Conservation (phyloP, 371 early-diverging fungal genomes). For the Umbelopsis sp. region DNA sequence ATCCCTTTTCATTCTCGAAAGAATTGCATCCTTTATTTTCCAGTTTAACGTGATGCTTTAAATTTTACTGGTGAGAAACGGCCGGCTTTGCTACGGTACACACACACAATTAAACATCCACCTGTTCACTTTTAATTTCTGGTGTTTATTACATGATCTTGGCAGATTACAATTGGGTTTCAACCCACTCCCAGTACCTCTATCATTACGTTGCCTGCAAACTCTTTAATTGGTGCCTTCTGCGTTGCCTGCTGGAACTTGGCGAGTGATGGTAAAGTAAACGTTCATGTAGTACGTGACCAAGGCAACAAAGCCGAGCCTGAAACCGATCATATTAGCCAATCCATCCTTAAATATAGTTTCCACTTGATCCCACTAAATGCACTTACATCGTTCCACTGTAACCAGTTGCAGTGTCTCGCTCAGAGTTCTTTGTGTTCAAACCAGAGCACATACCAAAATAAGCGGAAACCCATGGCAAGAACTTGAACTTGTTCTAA, state of each 20-base stretch:
- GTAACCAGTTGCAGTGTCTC: slow-evolving; percentile 34
- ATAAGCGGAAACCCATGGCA: slow-evolving; percentile 51
- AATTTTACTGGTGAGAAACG: too few species aligned
- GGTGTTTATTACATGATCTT: too few species aligned
- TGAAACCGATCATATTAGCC: slow-evolving; percentile 1
- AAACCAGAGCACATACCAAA: slow-evolving; percentile 44
- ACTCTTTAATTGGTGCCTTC: slow-evolving; percentile 1
- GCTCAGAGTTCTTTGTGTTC: slow-evolving; percentile 40
- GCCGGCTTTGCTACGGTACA: too few species aligned
- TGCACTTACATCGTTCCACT: slow-evolving; percentile 46
- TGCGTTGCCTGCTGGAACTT: background rate
- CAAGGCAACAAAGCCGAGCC: slow-evolving; percentile 42
- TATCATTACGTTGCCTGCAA: background rate
- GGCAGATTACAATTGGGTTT: too few species aligned
- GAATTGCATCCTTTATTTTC: background rate
- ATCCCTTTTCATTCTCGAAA: too few species aligned
- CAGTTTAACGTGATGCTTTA: background rate
- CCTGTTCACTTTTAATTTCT: background rate
- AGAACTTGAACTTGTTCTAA: slow-evolving; percentile 39
- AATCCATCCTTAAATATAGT: background rate
- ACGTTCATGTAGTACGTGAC: slow-evolving; percentile 48
- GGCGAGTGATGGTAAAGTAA: slow-evolving; percentile 22
- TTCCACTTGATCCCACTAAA: background rate
- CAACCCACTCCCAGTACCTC: too few species aligned
- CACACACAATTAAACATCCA: background rate